phyloP scores from a whole-genome alignment of 768 basidiomycete species.

The Boletus reticuloceps region DNA sequence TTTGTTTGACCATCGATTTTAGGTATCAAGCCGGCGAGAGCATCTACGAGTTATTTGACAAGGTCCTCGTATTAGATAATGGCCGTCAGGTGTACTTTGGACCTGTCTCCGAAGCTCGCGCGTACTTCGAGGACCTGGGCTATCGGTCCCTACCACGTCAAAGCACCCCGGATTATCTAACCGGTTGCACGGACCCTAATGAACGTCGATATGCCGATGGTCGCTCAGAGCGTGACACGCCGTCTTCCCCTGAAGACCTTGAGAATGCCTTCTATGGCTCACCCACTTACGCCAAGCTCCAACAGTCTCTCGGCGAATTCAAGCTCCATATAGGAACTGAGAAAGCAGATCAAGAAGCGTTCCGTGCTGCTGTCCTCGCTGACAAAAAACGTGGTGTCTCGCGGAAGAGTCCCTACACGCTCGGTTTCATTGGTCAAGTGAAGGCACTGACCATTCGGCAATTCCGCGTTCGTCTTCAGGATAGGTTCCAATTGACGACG shows the following conservation, averaged over 20 bases:
- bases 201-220: slow-evolving; percentile 78
- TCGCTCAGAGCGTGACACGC: slow-evolving; percentile 54
- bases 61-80: slow-evolving; percentile 79
- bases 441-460: slow-evolving; percentile 67
- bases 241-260: slow-evolving; percentile 60
- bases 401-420: slow-evolving; percentile 78
- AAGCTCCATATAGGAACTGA: slow-evolving; percentile 56
- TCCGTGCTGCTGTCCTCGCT: slow-evolving; percentile 69
- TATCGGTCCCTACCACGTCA: slow-evolving; percentile 76
- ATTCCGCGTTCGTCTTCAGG: slow-evolving; percentile 71
- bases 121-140: slow-evolving; percentile 75
- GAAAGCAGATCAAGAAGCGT: slow-evolving; percentile 67
- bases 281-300: slow-evolving; percentile 40
- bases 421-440: slow-evolving; percentile 75
- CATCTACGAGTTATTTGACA: slow-evolving; percentile 79
- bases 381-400: slow-evolving; percentile 80
- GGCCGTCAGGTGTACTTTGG: slow-evolving; percentile 85
- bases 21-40: slow-evolving; percentile 82
- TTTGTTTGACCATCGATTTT: not conserved
- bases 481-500: slow-evolving; percentile 73
- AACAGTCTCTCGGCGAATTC: slow-evolving; percentile 53
- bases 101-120: slow-evolving; percentile 65
- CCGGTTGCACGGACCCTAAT: slow-evolving; percentile 79
- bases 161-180: slow-evolving; percentile 83
- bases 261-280: slow-evolving; percentile 62